phyloP scores from a whole-genome alignment of 108 stramenopile species.

The Tribonema minus region DNA sequence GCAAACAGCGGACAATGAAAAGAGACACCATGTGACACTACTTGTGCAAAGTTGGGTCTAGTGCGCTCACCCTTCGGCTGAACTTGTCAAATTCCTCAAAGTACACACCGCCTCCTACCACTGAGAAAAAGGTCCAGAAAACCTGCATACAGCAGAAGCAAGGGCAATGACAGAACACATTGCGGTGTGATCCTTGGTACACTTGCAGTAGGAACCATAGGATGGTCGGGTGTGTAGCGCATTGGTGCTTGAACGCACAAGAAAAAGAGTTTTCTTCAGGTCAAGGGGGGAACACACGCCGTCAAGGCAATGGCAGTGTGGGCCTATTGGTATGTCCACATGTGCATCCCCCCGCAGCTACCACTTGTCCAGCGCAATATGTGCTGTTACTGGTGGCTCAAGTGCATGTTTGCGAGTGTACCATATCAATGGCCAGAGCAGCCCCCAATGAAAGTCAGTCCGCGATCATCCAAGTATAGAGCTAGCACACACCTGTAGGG shows the following conservation, averaged over 20 bases:
- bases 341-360: neutral
- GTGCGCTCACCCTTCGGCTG: too few species aligned
- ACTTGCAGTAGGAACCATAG: too few species aligned
- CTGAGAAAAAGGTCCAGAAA: conserved; percentile 66
- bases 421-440: too few species aligned
- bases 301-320: neutral
- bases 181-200: too few species aligned
- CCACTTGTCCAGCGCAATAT: too few species aligned
- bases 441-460: neutral
- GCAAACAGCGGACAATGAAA: too few species aligned
- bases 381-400: too few species aligned
- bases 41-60: too few species aligned
- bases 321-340: neutral
- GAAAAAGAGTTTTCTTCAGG: neutral
- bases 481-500: conserved; percentile 59
- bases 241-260: neutral
- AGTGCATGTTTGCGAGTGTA: too few species aligned
- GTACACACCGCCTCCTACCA: conserved; percentile 67
- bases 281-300: too few species aligned
- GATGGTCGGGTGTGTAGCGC: too few species aligned
- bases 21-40: too few species aligned
- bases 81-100: conserved; percentile 63
- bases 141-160: conserved; percentile 36
- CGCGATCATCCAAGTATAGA: neutral
- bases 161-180: neutral